Percentiles rank a stretch among this genome's conserved stretches.
Evolutionary conservation across 2,329 filamentous ascomycete genomes (phyloP).

Genomic region (Setomelanomma holmii): DNA sequence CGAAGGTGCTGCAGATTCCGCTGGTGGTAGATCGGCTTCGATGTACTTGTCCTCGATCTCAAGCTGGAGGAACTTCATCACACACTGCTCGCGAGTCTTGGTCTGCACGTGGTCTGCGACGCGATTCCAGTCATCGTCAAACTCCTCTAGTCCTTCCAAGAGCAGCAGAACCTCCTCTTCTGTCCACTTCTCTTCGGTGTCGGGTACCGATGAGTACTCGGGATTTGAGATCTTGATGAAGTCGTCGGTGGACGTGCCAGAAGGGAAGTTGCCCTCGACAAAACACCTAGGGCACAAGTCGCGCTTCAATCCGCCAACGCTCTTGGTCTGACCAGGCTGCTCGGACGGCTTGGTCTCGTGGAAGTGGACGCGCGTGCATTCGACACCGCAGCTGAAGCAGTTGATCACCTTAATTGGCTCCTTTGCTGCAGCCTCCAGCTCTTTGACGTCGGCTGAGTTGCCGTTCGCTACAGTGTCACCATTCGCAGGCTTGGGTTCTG

Average conservation of each 20-base stretch:
- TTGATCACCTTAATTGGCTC: slow-evolving; percentile 72
- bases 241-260: slow-evolving; percentile 77
- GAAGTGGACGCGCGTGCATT: slow-evolving; percentile 78
- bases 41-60: slow-evolving; percentile 98
- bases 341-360: slow-evolving; percentile 70
- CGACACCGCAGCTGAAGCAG: slow-evolving; percentile 90
- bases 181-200: slow-evolving; percentile 87
- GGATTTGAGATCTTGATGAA: slow-evolving; percentile 91
- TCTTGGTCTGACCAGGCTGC: slow-evolving; percentile 58
- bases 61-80: slow-evolving; percentile 92
- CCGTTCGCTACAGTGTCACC: slow-evolving; percentile 76
- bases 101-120: slow-evolving; percentile 93
- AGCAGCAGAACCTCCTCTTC: slow-evolving; percentile 89
- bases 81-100: slow-evolving; percentile 92
- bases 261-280: slow-evolving; percentile 81
- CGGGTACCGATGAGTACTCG: slow-evolving; percentile 77
- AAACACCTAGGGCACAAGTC: slow-evolving; percentile 93
- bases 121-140: slow-evolving; percentile 94
- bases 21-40: slow-evolving; percentile 72
- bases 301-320: slow-evolving; percentile 69
- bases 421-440: slow-evolving; percentile 67
- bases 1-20: slow-evolving; percentile 54
- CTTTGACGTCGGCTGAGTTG: slow-evolving; percentile 65
- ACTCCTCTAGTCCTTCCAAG: slow-evolving; percentile 88
- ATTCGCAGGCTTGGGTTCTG: slow-evolving; percentile 64